Base-by-base conservation (phyloP, 495 filamentous ascomycete species). In the Aspergillus heteromorphus region DNA sequence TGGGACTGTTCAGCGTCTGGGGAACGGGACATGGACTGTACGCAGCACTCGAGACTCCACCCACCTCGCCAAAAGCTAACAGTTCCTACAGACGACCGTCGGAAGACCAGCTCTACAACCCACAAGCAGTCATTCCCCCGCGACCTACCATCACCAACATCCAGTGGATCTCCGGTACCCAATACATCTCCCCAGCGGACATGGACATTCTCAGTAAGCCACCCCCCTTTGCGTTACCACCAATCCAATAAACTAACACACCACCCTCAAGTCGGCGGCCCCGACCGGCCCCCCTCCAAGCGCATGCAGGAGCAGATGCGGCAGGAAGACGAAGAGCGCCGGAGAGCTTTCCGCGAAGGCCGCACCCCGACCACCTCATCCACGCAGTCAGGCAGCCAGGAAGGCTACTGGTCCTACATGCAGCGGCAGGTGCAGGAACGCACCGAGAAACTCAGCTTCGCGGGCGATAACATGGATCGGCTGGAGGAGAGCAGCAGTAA, bases 121-220 rank as follows among this genome's bases (percentile, higher is more conserved):
- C 86, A 4, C 74, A 85, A 55, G 80, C 85, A 13, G 61, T 79
- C 13, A 76, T 87, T 14, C 93, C 92, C 3, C 78, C 88, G 13
- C 81, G 93, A 27, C 95, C 93, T n/a, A 96, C 92, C 1, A 98
- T 98, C 43, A 92, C 88, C 8, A 96, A 93, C 58, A 65, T 98
- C 18, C 89, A 96, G 67, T 98, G 93, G 93, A 89, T 98, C 36
- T 85, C 91, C 0, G 95, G 93, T 1, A 97, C 95, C 11, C 92
- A 96, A 68, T 88, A 95, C 56, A 77, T 98, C 30, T 88, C 88
- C 16, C 86, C 89, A 13, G 75, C 85, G n/a, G 95, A 98, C 65
- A 83, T 98, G 73, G 93, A 97, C 59, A 67, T 95, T 7, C 70
- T 97, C 31, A 93, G 75, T 78, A 68, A 45, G 72, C 69, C 18